These are phyloP conservation scores for Liquidambar formosana DNA, from an alignment of 164 flowering plant genomes.

Conservation along the genomic window DNA sequence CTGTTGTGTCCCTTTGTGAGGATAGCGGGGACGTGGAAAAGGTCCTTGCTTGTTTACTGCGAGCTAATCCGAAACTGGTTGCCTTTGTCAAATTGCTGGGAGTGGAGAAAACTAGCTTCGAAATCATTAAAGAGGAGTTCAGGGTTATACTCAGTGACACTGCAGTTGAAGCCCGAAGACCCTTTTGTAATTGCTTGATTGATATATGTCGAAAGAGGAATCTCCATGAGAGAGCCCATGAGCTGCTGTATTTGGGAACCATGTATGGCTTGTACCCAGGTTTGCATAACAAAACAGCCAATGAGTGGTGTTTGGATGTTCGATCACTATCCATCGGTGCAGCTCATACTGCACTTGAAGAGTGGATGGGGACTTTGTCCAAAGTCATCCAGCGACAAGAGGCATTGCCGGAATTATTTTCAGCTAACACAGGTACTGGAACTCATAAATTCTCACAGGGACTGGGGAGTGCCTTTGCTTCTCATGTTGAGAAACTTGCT, in stretches of 20 bases:
- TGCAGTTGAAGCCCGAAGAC: conserved; percentile 65
- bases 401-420: conserved; percentile 56
- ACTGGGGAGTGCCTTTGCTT: conserved; percentile 58
- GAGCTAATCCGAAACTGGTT: conserved; percentile 63
- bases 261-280: conserved; percentile 78
- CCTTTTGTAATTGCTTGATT: conserved; percentile 89
- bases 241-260: conserved; percentile 76
- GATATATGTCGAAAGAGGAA: conserved; percentile 71
- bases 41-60: conserved; percentile 59
- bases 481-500: conserved; percentile 63
- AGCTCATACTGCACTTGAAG: conserved; percentile 89
- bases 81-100: conserved; percentile 46
- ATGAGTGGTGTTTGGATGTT: conserved; percentile 80
- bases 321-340: conserved; percentile 88
- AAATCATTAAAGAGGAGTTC: conserved; percentile 61
- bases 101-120: conserved; percentile 42
- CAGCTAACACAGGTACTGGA: conserved; percentile 79
- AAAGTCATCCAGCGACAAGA: conserved; percentile 55
- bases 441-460: conserved; percentile 85
- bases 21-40: conserved; percentile 44
- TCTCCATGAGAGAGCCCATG: conserved; percentile 68
- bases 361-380: conserved; percentile 74
- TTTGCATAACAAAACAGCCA: conserved; percentile 60
- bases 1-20: conserved; percentile 67
- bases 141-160: conserved; percentile 49